Evolutionary conservation across 371 early-diverging fungal genomes (phyloP).

Genomic region (Mucor plumbeus): DNA sequence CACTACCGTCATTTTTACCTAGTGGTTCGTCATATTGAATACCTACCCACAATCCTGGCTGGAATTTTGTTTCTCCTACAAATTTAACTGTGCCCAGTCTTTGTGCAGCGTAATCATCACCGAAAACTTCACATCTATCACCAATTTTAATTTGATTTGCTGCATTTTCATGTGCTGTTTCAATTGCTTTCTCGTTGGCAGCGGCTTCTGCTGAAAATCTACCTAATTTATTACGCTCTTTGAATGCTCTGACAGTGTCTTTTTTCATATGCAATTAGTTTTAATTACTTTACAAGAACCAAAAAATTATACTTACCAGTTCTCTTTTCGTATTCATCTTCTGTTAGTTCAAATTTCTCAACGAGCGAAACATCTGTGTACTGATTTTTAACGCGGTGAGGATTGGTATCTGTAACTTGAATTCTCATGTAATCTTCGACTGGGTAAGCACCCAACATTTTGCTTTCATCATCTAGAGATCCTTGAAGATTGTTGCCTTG

Average conservation of each 20-base stretch:
- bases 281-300: background rate
- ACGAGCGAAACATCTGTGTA: conserved; percentile 89
- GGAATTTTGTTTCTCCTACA: conserved; percentile 78
- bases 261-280: background rate
- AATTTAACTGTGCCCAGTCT: conserved; percentile 84
- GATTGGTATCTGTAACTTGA: conserved; percentile 73
- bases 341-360: conserved; percentile 89
- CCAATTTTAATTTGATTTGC: conserved; percentile 71
- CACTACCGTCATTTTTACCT: conserved; percentile 93
- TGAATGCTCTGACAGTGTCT: conserved; percentile 91
- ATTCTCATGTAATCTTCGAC: conserved; percentile 82
- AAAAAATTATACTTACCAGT: conserved; percentile 54
- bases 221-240: conserved; percentile 88
- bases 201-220: conserved; percentile 71
- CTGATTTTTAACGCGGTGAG: conserved; percentile 69
- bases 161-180: conserved; percentile 49
- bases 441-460: conserved; percentile 88
- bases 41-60: conserved; percentile 92
- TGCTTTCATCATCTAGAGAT: conserved; percentile 65
- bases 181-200: conserved; percentile 35
- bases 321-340: conserved; percentile 85
- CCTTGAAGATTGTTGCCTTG: conserved; percentile 65
- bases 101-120: conserved; percentile 50
- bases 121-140: conserved; percentile 84
- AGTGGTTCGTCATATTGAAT: conserved; percentile 95